Evolutionary conservation across 768 basidiomycete species (phyloP).

Genomic region (Tubosaeta sp.): DNA sequence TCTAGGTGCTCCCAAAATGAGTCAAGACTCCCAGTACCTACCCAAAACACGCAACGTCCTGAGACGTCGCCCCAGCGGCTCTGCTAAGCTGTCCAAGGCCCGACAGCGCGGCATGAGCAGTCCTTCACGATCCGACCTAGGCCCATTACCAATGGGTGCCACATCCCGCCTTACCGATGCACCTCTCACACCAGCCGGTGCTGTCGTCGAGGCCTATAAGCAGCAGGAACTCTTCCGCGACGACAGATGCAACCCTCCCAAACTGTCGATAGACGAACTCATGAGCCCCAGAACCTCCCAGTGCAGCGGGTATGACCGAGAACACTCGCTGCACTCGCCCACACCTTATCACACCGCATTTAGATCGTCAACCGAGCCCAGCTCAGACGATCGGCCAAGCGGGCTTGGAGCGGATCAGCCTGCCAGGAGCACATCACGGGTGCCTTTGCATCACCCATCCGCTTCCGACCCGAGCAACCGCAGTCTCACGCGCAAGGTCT

Average conservation of each 20-base stretch:
- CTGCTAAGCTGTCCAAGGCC: slow-evolving; percentile 17
- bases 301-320: slow-evolving; percentile 12
- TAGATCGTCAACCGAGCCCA: slow-evolving; percentile 43
- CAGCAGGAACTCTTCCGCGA: slow-evolving; percentile 33
- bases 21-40: slow-evolving; percentile 12
- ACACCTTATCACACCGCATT: slow-evolving; percentile 58
- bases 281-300: slow-evolving; percentile 8
- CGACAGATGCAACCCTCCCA: slow-evolving; percentile 4
- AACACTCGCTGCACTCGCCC: slow-evolving; percentile 11
- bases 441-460: slow-evolving; percentile 3
- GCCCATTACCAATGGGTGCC: background rate
- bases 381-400: slow-evolving; percentile 34
- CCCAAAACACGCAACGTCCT: slow-evolving; percentile 28
- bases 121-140: background rate
- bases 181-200: slow-evolving; percentile 39
- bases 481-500: slow-evolving; percentile 35
- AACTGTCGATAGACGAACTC: slow-evolving; percentile 27
- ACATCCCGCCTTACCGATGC: background rate
- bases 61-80: slow-evolving; percentile 29
- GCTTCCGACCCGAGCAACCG: slow-evolving; percentile 12
- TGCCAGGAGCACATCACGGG: background rate
- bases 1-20: background rate
- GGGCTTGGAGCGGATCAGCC: slow-evolving; percentile 3
- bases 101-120: slow-evolving; percentile 13
- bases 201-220: slow-evolving; percentile 46